Base-by-base conservation (phyloP, 805 yeast genomes). In the Candida arabinofermentans region DNA sequence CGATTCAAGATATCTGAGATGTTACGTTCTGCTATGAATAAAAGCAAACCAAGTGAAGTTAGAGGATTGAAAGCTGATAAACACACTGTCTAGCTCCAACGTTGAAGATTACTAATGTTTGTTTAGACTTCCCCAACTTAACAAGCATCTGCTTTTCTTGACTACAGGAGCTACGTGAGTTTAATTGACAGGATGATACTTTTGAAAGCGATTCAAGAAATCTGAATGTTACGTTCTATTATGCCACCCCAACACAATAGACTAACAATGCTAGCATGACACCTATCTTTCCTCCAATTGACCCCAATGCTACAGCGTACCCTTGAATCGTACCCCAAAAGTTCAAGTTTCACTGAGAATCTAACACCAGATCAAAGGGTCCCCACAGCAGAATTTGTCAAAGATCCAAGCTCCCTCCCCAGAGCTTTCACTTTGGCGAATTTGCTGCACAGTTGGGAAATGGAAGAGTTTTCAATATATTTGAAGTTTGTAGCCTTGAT, bases 401-500 rank as follows among this genome's bases (percentile, higher is more conserved):
- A 53, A 41, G 57, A 50, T 18, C 59, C 64, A 27, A 32, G 48
- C 7, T 40, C 58, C 1, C 55, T n/a, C 61, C 1, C 51, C 59
- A 34, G 57, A 66, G 40, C 48, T 63, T n/a, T 72, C 99, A 91
- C 58, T 91, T 93, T 68, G 98, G 99, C 3, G 79, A 77, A 49
- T 91, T 91, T 77, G 97, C 97, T 0, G 98, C 98, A 2, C 99
- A 93, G 61, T 67, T 91, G 47, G 99, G 99, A 6, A 99, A 91
- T 61, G 99, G 99, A 1, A 69, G 99, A 45, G 96, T 88, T 2
- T 75, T 82, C 6, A 87, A 85, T 54, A 65, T 91, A 34, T 90
- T 91, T 65, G 91, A 86, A 49, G 64, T 83, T 0, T 70, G 72
- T 5, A 79, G 76, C 50, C 54, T 52, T 2, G 49, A 45, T 3